phyloP scores from a whole-genome alignment of 495 filamentous ascomycete genomes.

The Aspergillus cavernicola region DNA sequence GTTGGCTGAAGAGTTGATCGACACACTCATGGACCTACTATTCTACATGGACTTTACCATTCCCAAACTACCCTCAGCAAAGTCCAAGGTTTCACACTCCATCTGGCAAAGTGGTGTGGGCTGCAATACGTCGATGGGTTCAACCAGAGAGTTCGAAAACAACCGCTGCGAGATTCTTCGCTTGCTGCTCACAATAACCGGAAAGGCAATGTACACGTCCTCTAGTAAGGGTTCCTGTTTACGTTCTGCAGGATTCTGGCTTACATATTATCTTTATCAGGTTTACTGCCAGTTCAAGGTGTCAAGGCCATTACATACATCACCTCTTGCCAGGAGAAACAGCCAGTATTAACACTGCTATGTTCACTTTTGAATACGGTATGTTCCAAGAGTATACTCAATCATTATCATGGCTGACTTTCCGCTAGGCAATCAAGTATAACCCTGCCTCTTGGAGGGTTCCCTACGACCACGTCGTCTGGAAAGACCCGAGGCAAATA shows the following conservation, averaged over 20 bases:
- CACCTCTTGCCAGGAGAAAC: conserved; percentile 81
- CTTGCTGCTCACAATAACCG: conserved; percentile 77
- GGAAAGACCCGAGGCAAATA: conserved; percentile 88
- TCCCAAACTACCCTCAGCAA: conserved; percentile 60
- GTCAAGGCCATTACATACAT: conserved; percentile 88
- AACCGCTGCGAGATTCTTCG: conserved; percentile 89
- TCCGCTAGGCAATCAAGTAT: conserved; percentile 82
- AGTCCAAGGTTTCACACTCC: conserved; percentile 80
- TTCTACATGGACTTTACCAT: conserved; percentile 91
- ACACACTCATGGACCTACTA: conserved; percentile 82
- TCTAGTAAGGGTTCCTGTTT: conserved; percentile 51
- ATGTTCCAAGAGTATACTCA: conserved; percentile 28
- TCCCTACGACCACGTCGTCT: conserved; percentile 90
- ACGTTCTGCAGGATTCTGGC: background rate
- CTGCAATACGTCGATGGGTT: conserved; percentile 83
- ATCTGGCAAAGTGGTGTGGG: conserved; percentile 99
- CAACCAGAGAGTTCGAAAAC: conserved; percentile 84
- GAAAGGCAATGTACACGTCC: conserved; percentile 91
- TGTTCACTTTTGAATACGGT: conserved; percentile 97
- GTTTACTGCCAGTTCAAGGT: conserved; percentile 76
- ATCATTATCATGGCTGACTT: background rate
- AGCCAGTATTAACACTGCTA: conserved; percentile 80
- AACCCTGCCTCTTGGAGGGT: conserved; percentile 94
- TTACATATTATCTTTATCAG: conserved; percentile 39
- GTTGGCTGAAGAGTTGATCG: conserved; percentile 89